Conservation (phyloP, 1,139 yeast species). For the Yamadazyma blattariae region DNA sequence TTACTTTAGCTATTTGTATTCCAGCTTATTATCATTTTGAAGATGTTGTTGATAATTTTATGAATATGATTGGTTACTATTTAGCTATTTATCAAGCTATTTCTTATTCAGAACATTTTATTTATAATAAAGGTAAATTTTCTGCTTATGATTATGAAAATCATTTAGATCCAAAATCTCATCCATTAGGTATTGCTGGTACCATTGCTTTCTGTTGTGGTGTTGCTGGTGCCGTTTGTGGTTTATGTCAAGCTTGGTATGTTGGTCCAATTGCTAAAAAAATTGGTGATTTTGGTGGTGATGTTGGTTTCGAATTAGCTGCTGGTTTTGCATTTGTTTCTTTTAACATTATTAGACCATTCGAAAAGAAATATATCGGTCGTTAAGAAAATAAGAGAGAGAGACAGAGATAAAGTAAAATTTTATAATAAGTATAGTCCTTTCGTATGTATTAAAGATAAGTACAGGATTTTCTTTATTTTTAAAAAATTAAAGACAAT, state of each 20-base stretch:
- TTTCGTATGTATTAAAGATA: no score
- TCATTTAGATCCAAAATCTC: conserved; percentile 51
- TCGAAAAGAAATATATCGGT: conserved; percentile 68
- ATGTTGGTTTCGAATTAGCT: conserved; percentile 82
- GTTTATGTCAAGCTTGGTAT: conserved; percentile 87
- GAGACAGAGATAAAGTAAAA: no score
- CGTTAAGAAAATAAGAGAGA: no score
- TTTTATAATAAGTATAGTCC: no score
- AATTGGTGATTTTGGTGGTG: conserved; percentile 76
- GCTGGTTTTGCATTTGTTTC: conserved; percentile 66
- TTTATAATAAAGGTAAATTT: conserved; percentile 62
- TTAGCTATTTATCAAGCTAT: conserved; percentile 80
- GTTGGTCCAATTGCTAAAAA: conserved; percentile 60
- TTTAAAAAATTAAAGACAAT: no score
- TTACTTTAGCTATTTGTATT: conserved; percentile 80
- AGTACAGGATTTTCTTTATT: no score
- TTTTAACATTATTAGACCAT: conserved; percentile 58
- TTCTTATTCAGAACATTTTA: conserved; percentile 71
- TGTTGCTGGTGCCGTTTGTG: conserved; percentile 78
- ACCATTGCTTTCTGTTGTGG: conserved; percentile 77
- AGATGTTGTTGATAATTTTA: conserved; percentile 74
- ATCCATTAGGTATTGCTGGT: conserved; percentile 81
- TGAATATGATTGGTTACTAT: conserved; percentile 90
- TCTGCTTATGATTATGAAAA: conserved; percentile 60
- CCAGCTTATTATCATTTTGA: conserved; percentile 80